Percentiles rank a stretch among this genome's conserved stretches.
Evolutionary conservation across 139 green algal genomes (phyloP).

Genomic region (Limnomonas spitsbergensis): DNA sequence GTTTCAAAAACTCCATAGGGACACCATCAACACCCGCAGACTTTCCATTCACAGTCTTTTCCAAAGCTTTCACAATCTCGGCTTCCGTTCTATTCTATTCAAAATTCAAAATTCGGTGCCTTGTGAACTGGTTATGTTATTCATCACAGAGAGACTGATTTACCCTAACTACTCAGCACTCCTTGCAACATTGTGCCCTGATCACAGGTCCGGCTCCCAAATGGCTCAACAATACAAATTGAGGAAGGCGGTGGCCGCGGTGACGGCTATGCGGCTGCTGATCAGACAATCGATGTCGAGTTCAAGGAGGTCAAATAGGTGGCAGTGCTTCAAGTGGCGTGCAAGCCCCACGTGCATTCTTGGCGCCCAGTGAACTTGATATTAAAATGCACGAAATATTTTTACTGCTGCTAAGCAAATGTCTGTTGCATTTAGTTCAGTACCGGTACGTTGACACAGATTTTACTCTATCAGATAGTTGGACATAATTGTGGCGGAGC

Average conservation of each 20-base stretch:
- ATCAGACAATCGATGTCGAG: constrained; percentile 2
- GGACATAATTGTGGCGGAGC: too few relatives aligned
- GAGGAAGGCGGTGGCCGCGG: background rate
- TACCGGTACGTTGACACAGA: too few relatives aligned
- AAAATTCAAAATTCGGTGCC: background rate
- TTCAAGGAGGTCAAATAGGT: constrained; percentile 15
- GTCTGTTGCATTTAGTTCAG: too few relatives aligned
- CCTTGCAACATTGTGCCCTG: background rate
- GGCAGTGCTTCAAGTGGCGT: background rate
- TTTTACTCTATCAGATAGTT: too few relatives aligned
- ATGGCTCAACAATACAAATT: background rate
- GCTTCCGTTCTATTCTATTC: background rate
- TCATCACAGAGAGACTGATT: background rate
- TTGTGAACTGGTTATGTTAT: background rate
- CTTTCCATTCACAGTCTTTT: background rate
- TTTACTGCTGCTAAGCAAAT: too few relatives aligned
- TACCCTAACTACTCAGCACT: background rate
- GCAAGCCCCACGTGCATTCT: background rate
- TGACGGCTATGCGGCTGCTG: background rate
- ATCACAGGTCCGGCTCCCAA: background rate
- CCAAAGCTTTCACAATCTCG: background rate
- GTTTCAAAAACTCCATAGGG: background rate
- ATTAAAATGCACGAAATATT: too few relatives aligned
- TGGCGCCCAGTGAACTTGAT: too few relatives aligned
- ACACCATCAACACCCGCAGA: background rate